These are phyloP conservation scores for Wickerhamiella azyma DNA, from an alignment of 805 yeast species.

Conservation along the genomic window DNA sequence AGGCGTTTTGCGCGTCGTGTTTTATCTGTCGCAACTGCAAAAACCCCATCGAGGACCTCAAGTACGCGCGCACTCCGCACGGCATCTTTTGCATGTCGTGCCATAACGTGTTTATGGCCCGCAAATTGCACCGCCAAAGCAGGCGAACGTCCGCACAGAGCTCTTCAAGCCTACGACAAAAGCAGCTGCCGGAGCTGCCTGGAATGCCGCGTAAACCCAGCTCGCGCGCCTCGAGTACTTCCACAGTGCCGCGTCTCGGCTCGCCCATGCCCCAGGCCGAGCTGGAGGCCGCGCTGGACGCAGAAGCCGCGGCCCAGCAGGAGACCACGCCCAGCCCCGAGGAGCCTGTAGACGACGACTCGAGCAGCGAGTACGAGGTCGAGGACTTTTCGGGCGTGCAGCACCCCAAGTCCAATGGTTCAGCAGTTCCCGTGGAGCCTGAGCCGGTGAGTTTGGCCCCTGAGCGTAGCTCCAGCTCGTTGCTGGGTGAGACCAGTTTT, in stretches of 20 bases:
- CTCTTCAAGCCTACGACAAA: conserved; percentile 10
- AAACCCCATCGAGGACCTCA: conserved; percentile 68
- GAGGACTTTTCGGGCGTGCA: not conserved
- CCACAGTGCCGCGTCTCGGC: conserved; percentile 4
- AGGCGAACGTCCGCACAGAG: conserved; percentile 5
- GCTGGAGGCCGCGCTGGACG: too few species aligned
- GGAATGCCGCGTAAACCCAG: conserved; percentile 8
- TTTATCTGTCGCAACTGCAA: conserved; percentile 84
- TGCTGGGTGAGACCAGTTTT: too few species aligned
- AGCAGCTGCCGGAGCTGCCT: conserved; percentile 16
- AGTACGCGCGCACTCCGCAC: conserved; percentile 85
- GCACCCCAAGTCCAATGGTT: not conserved
- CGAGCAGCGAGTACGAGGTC: conserved; percentile 5
- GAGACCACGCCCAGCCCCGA: too few species aligned
- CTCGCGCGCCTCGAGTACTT: not conserved
- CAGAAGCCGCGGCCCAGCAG: not conserved
- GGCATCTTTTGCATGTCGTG: conserved; percentile 90
- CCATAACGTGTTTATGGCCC: conserved; percentile 68
- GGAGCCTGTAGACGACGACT: not conserved
- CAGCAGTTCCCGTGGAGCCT: too few species aligned
- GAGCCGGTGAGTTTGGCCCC: too few species aligned
- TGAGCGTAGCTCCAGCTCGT: too few species aligned
- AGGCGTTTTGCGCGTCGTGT: conserved; percentile 84
- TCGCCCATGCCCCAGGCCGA: conserved; percentile 6
- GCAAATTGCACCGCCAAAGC: conserved; percentile 42